Conservation (phyloP, 163 green algal species). For the Chloroidium sp. region DNA sequence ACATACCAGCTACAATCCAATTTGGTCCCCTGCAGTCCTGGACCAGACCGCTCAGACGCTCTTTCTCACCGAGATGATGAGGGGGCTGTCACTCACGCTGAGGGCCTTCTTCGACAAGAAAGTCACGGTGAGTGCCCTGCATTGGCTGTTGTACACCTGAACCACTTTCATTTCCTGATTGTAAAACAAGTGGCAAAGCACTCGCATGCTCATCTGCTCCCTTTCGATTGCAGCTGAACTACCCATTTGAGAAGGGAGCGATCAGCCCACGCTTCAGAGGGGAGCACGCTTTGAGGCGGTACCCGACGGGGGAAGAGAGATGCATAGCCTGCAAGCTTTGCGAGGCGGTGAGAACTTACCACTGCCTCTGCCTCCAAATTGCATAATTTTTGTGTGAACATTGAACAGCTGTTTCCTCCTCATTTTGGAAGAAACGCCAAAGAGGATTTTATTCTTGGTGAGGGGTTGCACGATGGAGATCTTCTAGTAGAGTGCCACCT, state of each 20-base stretch:
- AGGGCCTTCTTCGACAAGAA: constrained; percentile 97
- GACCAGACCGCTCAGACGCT: constrained; percentile 75
- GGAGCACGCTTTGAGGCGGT: constrained; percentile 92
- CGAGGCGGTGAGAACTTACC: constrained; percentile 68
- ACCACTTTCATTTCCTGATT: constrained; percentile 1
- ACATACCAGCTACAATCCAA: neutral
- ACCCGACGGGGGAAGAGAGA: constrained; percentile 95
- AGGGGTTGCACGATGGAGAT: too few relatives aligned
- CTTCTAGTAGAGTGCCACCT: too few relatives aligned
- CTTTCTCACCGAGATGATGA: constrained; percentile 87
- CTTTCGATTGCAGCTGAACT: constrained; percentile 77
- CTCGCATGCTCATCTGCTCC: too few relatives aligned
- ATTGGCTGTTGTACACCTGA: neutral
- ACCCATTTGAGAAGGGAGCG: constrained; percentile 98
- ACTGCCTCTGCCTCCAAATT: too few relatives aligned
- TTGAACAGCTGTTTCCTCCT: too few relatives aligned
- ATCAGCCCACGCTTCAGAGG: constrained; percentile 90
- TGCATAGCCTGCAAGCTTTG: constrained; percentile 99
- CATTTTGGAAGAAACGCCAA: too few relatives aligned
- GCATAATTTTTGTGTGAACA: too few relatives aligned
- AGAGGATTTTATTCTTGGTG: too few relatives aligned
- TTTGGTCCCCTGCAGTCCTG: constrained; percentile 41
- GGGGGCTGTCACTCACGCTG: constrained; percentile 82
- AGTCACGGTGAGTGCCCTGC: constrained; percentile 65
- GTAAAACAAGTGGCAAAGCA: neutral